Base-by-base conservation (phyloP, 768 basidiomycete genomes). In the Leccinum boreale region DNA sequence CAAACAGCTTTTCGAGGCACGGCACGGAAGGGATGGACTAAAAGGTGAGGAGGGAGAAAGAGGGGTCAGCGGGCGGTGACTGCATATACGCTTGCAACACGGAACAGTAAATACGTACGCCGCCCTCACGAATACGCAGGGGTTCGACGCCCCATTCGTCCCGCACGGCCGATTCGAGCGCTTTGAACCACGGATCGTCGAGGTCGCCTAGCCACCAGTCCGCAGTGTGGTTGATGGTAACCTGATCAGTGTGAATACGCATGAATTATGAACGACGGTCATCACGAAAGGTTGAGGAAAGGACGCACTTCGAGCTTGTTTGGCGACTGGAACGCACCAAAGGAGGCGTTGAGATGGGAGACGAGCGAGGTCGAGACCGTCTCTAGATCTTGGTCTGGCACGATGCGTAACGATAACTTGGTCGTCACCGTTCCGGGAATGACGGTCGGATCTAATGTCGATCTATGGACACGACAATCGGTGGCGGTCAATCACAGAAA, bases 151-250 rank as follows among this genome's bases (percentile, higher is more conserved):
- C 86, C 96, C 96, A 99, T 65, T 95, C 92, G 47, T 90, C 86
- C 50, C 80, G 77, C 0, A 99, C 85, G 21, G 93, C 89, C 39
- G 78, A 75, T 69, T 96, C 92, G 52, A 99, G 79, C 0, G 90
- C 86, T 61, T 85, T 82, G 77, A 95, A 96, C 85, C 91, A 97
- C 4, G 81, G 81, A 58, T 89, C 87, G 54, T 92, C 84, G 42
- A 96, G 80, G 55, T 89, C 85, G 0, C 95, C 94, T 2, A 99
- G 79, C 96, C 96, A 99, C 95, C 95, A 98, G 65, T 94, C 89
- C 0, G 94, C 94, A 2, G 83, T 87, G 58, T 92, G 90, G 45
- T 89, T 85, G 53, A 97, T 84, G 19, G 77, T 79, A 62, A 95
- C 79, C 92, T 94, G 62, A 3, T 33, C 11, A 5, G 44, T 19